phyloP scores from a whole-genome alignment of 1,284 basidiomycete species.

The Ganoderma leucocontextum region DNA sequence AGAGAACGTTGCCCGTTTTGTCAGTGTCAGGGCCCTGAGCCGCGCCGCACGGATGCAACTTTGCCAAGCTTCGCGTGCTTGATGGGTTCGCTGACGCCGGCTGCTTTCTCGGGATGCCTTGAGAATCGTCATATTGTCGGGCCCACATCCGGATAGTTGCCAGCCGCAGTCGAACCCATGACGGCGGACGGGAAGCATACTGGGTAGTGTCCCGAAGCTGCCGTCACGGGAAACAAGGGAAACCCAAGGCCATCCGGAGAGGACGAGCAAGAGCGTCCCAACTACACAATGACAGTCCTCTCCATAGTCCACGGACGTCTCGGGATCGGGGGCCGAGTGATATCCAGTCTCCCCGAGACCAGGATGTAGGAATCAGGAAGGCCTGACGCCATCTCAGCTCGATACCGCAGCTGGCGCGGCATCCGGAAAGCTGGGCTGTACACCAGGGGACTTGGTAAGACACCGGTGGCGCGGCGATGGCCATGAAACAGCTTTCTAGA shows the following conservation, averaged over 20 bases:
- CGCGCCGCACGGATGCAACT: not conserved
- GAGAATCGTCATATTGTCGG: not conserved
- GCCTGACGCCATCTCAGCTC: not conserved
- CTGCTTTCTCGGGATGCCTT: not conserved
- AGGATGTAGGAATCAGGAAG: not conserved
- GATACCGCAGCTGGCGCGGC: not conserved
- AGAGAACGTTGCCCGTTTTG: not conserved
- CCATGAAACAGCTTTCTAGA: slow-evolving; percentile 3
- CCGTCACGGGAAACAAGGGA: not conserved
- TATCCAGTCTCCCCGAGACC: not conserved
- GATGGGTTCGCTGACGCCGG: not conserved
- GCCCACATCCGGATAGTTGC: not conserved
- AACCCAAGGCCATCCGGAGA: not conserved
- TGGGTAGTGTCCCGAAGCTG: not conserved
- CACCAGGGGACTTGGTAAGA: slow-evolving; percentile 7
- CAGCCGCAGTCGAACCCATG: not conserved
- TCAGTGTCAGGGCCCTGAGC: not conserved
- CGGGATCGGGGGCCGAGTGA: not conserved
- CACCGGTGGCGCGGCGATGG: slow-evolving; percentile 9
- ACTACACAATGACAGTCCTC: not conserved
- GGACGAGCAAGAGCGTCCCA: not conserved
- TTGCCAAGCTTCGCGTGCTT: slow-evolving; percentile 3
- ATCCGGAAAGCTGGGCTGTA: slow-evolving; percentile 2
- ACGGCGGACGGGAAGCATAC: not conserved
- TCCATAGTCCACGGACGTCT: not conserved